phyloP scores from a whole-genome alignment of 306 rosid species.

The Herpetospermum pedunculosum region DNA sequence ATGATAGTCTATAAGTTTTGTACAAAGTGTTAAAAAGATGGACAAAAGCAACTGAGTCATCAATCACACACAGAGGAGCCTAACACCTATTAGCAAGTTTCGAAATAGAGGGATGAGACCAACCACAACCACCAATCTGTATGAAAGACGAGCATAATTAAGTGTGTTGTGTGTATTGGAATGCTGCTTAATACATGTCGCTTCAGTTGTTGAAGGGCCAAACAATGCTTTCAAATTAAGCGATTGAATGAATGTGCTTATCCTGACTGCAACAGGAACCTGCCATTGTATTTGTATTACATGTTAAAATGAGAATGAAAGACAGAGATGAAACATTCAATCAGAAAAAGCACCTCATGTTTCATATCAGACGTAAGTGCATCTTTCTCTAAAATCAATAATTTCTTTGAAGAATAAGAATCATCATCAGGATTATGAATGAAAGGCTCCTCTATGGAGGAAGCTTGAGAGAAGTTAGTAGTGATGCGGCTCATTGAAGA shows the following conservation, averaged over 20 bases:
- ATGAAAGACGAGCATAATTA: neutral
- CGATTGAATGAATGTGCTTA: constrained; percentile 13
- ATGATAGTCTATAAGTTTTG: neutral
- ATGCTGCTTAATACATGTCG: constrained; percentile 36
- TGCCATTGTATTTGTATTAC: constrained; percentile 4
- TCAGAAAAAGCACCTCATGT: constrained; percentile 23
- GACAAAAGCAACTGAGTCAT: constrained; percentile 29
- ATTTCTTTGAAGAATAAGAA: constrained; percentile 14
- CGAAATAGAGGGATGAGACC: constrained; percentile 47
- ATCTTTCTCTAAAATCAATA: constrained; percentile 12
- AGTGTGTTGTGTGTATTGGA: neutral
- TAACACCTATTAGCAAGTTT: constrained; percentile 33
- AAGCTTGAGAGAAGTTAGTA: constrained; percentile 16
- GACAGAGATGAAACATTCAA: neutral
- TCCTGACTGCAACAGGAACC: constrained; percentile 12
- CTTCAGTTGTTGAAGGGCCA: constrained; percentile 73
- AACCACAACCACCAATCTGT: constrained; percentile 43
- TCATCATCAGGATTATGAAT: constrained; percentile 18
- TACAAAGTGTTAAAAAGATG: neutral
- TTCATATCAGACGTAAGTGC: constrained; percentile 23
- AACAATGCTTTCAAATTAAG: constrained; percentile 46
- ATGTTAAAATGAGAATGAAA: neutral
- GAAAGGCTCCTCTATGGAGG: constrained; percentile 15
- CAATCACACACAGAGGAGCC: constrained; percentile 68
- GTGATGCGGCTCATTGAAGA: constrained; percentile 24